phyloP scores from a whole-genome alignment of 2,329 filamentous ascomycete species.

The Verticillium tricorpus region DNA sequence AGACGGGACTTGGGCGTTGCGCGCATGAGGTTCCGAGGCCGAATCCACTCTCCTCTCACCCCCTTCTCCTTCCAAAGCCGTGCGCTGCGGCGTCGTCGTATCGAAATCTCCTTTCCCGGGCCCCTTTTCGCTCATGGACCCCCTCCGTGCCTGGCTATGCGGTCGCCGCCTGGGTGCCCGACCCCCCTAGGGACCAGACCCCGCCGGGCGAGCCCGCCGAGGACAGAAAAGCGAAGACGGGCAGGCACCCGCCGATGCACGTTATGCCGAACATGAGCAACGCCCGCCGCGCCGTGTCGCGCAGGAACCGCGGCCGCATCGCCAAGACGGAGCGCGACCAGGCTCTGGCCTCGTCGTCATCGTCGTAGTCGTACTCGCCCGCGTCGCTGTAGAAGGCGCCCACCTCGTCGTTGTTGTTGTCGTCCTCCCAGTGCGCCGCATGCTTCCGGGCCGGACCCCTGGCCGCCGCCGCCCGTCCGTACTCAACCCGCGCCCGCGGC shows the following conservation, averaged over 20 bases:
- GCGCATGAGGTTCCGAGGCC: neutral
- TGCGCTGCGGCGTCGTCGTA: neutral
- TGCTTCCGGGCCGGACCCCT: conserved; percentile 4
- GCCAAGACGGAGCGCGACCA: conserved; percentile 8
- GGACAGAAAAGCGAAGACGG: conserved; percentile 2
- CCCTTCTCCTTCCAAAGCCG: neutral
- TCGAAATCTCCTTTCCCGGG: neutral
- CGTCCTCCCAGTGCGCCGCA: conserved; percentile 13
- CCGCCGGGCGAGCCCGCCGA: neutral
- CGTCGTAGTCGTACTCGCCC: conserved; percentile 10
- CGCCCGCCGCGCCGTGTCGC: conserved; percentile 21
- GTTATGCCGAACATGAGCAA: conserved; percentile 25
- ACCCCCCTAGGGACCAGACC: neutral
- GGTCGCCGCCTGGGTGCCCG: neutral
- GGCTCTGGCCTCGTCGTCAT: neutral
- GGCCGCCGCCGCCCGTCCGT: neutral
- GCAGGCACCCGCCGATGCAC: conserved; percentile 16
- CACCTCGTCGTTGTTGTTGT: conserved; percentile 7
- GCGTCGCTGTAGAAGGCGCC: conserved; percentile 1
- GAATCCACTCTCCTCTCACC: neutral
- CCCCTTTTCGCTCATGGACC: neutral
- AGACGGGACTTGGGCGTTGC: neutral
- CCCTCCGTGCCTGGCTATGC: neutral
- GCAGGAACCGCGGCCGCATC: conserved; percentile 9
- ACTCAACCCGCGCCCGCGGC: neutral